Evolutionary conservation across 2,329 filamentous ascomycete species (phyloP).

Genomic region (Tolypocladium tropicale): DNA sequence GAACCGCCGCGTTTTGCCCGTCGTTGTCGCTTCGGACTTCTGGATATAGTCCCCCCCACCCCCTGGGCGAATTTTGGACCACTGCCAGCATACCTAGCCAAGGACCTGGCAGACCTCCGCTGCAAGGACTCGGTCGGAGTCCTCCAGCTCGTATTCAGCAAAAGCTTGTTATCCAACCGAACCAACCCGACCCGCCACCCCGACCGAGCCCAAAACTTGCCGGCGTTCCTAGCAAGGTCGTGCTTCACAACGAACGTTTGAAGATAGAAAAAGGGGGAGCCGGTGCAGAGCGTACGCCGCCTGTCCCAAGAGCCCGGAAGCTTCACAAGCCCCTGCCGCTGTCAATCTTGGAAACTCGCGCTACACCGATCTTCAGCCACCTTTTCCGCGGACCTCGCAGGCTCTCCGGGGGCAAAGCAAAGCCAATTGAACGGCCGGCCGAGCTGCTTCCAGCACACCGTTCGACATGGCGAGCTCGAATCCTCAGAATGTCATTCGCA

Average conservation of each 20-base stretch:
- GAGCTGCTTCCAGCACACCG: conserved; percentile 4
- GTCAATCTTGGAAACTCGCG: neutral
- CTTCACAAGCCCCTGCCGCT: neutral
- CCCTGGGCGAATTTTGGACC: conserved; percentile 3
- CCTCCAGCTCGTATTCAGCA: conserved; percentile 8
- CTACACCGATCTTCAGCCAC: neutral
- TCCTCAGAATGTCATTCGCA: conserved; percentile 51
- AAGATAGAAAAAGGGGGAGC: neutral
- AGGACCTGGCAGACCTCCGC: neutral
- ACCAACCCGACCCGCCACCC: conserved; percentile 17
- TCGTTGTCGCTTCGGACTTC: neutral
- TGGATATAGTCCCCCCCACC: neutral
- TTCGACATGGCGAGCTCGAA: conserved; percentile 33
- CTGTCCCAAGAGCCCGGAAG: neutral
- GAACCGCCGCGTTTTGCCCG: neutral
- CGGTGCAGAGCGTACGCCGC: neutral
- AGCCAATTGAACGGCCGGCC: neutral
- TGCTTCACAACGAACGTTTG: neutral
- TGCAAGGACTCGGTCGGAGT: neutral
- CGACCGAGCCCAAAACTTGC: conserved; percentile 11
- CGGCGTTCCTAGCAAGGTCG: conserved; percentile 1
- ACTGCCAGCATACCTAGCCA: neutral
- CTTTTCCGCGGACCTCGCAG: neutral
- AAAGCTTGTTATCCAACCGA: conserved; percentile 14
- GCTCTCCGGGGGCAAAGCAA: neutral